phyloP scores from a whole-genome alignment of 1,139 yeast species.

The Hansenula sp. region DNA sequence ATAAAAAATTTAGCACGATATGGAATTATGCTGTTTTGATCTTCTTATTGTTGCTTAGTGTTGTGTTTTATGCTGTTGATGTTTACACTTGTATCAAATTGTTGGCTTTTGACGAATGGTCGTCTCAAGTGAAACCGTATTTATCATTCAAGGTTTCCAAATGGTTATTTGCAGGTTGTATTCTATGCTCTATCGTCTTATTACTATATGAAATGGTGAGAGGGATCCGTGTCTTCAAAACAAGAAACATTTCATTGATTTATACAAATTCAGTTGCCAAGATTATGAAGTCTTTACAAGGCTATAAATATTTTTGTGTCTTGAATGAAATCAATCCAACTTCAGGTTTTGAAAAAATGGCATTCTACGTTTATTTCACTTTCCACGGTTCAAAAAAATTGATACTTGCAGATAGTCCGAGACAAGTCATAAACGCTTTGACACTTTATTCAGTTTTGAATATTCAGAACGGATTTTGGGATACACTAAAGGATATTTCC shows the following conservation, averaged over 20 bases:
- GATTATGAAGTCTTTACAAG: conserved; percentile 48
- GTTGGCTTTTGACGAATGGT: conserved; percentile 76
- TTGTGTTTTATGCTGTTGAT: conserved; percentile 66
- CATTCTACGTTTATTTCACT: conserved; percentile 66
- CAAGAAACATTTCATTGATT: conserved; percentile 64
- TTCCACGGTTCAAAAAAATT: conserved; percentile 62
- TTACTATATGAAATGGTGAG: conserved; percentile 54
- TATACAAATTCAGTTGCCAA: conserved; percentile 69
- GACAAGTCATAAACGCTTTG: conserved; percentile 79
- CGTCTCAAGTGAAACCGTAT: conserved; percentile 49
- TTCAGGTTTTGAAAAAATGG: conserved; percentile 61
- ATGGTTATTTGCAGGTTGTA: conserved; percentile 85
- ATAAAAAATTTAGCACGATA: conserved; percentile 49
- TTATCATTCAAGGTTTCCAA: conserved; percentile 63
- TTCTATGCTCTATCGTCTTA: conserved; percentile 65
- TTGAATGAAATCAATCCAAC: conserved; percentile 65
- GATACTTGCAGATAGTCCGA: conserved; percentile 78
- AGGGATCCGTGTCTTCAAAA: conserved; percentile 56
- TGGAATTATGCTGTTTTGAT: conserved; percentile 50
- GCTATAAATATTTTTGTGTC: conserved; percentile 68
- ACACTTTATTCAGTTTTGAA: conserved; percentile 57
- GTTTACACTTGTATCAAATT: conserved; percentile 76
- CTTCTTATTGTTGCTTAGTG: conserved; percentile 46
- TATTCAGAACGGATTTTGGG: conserved; percentile 44
- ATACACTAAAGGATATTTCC: conserved; percentile 58